Percentiles rank a stretch among this genome's conserved stretches.
Evolutionary conservation across 768 basidiomycete genomes (phyloP).

Genomic region (Leucocoprinus birnbaumii): DNA sequence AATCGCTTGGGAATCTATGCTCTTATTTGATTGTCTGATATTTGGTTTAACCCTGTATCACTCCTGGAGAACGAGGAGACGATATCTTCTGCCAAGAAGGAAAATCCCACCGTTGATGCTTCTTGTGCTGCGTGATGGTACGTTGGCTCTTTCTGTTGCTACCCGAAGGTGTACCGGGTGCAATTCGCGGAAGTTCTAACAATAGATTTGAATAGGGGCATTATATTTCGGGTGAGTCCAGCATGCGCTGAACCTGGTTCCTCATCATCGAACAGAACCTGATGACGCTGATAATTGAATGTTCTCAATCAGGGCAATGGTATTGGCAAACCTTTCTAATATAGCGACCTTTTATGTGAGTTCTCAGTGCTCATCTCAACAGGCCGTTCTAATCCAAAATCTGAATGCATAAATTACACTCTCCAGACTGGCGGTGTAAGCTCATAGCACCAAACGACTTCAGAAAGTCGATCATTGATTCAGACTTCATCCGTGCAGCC

Average conservation of each 20-base stretch:
- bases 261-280: not conserved
- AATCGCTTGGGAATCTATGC: constrained; percentile 49
- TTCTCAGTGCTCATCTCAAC: not conserved
- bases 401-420: not conserved
- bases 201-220: constrained; percentile 27
- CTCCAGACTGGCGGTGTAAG: constrained; percentile 24
- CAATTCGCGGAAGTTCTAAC: constrained; percentile 15
- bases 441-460: too few species aligned
- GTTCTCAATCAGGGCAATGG: constrained; percentile 53
- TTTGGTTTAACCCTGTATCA: constrained; percentile 45
- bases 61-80: constrained; percentile 34
- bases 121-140: constrained; percentile 50
- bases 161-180: not conserved
- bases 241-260: not conserved
- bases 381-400: not conserved
- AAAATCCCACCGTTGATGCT: constrained; percentile 33
- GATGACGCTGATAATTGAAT: too few species aligned
- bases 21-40: constrained; percentile 44
- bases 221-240: constrained; percentile 51
- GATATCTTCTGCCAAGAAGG: constrained; percentile 20
- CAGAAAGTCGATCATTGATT: too few species aligned
- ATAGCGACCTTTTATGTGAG: constrained; percentile 31
- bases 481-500: too few species aligned
- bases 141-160: constrained; percentile 13
- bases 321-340: constrained; percentile 45